Conservation (phyloP, 1,284 basidiomycete species). For the Rhodofomes roseus region DNA sequence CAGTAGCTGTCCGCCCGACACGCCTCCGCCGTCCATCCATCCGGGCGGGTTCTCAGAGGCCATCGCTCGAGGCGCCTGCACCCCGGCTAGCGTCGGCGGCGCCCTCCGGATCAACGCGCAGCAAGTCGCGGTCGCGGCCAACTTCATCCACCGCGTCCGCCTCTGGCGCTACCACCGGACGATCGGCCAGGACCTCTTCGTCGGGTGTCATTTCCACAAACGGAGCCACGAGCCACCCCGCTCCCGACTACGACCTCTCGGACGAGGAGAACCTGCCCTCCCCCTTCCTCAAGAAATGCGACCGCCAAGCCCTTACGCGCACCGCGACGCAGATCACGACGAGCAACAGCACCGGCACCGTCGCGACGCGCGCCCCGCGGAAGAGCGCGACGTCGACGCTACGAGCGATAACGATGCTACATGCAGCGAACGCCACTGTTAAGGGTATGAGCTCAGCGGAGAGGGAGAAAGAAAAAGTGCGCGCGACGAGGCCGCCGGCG, state of each 20-base stretch:
- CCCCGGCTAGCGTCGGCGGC: neutral
- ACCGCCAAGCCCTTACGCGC: constrained; percentile 32
- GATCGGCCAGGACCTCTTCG: neutral
- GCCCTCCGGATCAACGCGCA: constrained; percentile 3
- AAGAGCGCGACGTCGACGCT: constrained; percentile 46
- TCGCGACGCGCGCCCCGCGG: constrained; percentile 12
- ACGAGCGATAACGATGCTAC: constrained; percentile 61
- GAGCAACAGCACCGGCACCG: neutral
- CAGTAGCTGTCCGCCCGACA: constrained; percentile 18
- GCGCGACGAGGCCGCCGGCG: neutral
- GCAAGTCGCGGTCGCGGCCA: neutral
- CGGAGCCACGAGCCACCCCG: neutral
- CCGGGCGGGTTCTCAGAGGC: constrained; percentile 18
- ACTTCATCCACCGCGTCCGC: neutral
- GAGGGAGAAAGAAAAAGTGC: neutral
- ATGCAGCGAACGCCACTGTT: constrained; percentile 36
- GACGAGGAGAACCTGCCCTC: constrained; percentile 84
- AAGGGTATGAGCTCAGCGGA: neutral
- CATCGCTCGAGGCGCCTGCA: constrained; percentile 4
- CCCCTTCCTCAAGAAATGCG: constrained; percentile 68
- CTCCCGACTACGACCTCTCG: constrained; percentile 57
- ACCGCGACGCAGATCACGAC: constrained; percentile 10
- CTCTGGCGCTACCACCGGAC: neutral
- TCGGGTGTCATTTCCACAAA: neutral
- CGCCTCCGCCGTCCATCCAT: constrained; percentile 31